Conservation (phyloP, 2,329 filamentous ascomycete species). For the Westerdykella sp. region DNA sequence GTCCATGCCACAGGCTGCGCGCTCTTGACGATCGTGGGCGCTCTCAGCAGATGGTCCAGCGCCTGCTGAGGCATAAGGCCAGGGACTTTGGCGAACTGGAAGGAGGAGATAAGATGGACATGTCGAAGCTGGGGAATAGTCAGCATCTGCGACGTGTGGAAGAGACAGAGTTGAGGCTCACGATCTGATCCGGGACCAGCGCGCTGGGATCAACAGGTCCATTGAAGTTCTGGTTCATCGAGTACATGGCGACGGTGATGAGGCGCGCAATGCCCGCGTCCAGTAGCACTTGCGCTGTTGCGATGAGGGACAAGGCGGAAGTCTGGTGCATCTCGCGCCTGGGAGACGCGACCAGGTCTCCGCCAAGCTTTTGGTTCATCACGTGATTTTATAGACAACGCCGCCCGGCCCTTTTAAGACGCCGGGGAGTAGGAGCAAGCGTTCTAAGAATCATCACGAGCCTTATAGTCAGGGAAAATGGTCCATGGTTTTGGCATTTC, state of each 20-base stretch:
- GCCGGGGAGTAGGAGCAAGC: no score
- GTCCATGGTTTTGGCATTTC: no score
- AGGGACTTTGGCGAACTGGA: conserved; percentile 68
- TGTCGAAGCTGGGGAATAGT: conserved; percentile 61
- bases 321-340: neutral
- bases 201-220: conserved; percentile 27
- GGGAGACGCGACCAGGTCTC: neutral
- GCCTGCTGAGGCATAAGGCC: conserved; percentile 69
- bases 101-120: conserved; percentile 81
- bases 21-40: conserved; percentile 79
- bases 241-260: conserved; percentile 22
- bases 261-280: neutral
- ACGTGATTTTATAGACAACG: no score
- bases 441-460: no score
- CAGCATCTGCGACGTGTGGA: conserved; percentile 8
- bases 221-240: conserved; percentile 30
- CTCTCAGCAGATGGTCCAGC: conserved; percentile 74
- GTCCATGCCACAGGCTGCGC: conserved; percentile 87
- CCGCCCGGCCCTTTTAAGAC: no score
- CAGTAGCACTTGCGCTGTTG: neutral
- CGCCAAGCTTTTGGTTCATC: neutral
- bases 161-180: conserved; percentile 13
- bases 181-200: conserved; percentile 30
- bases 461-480: no score
- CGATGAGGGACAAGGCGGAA: neutral